Percentiles rank a stretch among this genome's conserved stretches.
Conservation (phyloP, 2,329 filamentous ascomycete genomes). For the Fusarium cyanostomum region DNA sequence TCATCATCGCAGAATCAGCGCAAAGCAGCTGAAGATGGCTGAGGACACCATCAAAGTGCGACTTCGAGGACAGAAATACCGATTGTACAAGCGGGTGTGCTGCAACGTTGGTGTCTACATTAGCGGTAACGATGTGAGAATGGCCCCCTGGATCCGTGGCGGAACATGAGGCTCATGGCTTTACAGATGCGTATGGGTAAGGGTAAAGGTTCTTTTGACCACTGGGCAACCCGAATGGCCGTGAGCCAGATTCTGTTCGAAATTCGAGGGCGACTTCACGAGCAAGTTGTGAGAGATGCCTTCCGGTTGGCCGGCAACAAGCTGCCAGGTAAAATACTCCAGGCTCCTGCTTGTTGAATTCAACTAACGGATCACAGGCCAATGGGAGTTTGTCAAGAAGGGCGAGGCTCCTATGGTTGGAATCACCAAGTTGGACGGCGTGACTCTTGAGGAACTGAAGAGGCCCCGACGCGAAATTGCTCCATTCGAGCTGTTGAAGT, state of each 20-base stretch:
- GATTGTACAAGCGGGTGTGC: conserved; percentile 88
- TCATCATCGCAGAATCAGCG: conserved; percentile 89
- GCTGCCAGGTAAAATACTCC: conserved; percentile 76
- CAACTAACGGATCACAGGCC: conserved; percentile 58
- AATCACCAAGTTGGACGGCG: conserved; percentile 86
- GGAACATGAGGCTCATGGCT: conserved; percentile 31
- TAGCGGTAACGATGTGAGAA: conserved; percentile 85
- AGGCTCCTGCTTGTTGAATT: not conserved
- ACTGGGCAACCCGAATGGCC: conserved; percentile 90
- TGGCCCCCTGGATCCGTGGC: not conserved
- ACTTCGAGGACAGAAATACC: conserved; percentile 89
- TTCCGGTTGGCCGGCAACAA: conserved; percentile 95
- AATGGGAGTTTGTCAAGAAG: conserved; percentile 94
- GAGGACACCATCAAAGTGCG: conserved; percentile 93
- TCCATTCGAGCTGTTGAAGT: conserved; percentile 50
- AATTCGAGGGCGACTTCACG: conserved; percentile 89
- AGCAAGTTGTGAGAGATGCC: conserved; percentile 92
- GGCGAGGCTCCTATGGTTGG: conserved; percentile 91
- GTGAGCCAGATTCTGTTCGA: conserved; percentile 95
- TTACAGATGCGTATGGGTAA: conserved; percentile 93
- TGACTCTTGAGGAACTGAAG: conserved; percentile 86
- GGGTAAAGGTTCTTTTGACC: conserved; percentile 96
- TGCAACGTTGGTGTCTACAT: conserved; percentile 96
- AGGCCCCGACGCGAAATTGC: conserved; percentile 76
- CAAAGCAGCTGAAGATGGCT: conserved; percentile 85